phyloP scores from a whole-genome alignment of 139 green algal genomes.

The Auxenochlorella pyrenoidosa region DNA sequence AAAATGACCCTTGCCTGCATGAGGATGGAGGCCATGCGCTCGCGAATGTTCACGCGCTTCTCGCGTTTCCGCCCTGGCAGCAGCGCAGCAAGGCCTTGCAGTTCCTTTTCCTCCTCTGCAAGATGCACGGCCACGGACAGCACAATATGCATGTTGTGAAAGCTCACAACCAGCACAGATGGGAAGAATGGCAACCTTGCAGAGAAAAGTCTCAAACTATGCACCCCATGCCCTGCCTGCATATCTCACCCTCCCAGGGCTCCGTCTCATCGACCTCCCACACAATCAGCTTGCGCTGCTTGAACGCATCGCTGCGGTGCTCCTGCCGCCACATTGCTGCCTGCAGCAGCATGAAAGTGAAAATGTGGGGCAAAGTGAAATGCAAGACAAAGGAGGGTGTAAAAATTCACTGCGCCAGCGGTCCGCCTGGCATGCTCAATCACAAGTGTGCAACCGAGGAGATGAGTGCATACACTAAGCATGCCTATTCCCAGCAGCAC shows the following conservation, averaged over 20 bases:
- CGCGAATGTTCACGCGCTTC: conserved; percentile 37
- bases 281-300: conserved; percentile 46
- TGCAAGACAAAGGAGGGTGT: not conserved
- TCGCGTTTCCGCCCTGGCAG: not conserved
- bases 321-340: conserved; percentile 43
- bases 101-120: conserved; percentile 35
- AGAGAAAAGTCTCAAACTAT: too few species aligned
- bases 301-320: conserved; percentile 28
- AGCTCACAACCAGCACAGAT: too few species aligned
- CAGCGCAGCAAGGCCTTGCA: conserved; percentile 18
- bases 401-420: not conserved
- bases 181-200: too few species aligned
- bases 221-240: not conserved
- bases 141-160: too few species aligned
- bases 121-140: too few species aligned
- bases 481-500: not conserved
- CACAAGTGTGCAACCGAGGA: not conserved
- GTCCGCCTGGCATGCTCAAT: not conserved
- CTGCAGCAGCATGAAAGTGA: not conserved
- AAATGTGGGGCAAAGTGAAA: not conserved
- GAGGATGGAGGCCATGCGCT: conserved; percentile 20
- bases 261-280: conserved; percentile 47
- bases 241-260: conserved; percentile 24
- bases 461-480: not conserved
- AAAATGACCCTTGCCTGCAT: not conserved